Conservation (phyloP, 805 yeast species). For the Blastobotrys attinorum region DNA sequence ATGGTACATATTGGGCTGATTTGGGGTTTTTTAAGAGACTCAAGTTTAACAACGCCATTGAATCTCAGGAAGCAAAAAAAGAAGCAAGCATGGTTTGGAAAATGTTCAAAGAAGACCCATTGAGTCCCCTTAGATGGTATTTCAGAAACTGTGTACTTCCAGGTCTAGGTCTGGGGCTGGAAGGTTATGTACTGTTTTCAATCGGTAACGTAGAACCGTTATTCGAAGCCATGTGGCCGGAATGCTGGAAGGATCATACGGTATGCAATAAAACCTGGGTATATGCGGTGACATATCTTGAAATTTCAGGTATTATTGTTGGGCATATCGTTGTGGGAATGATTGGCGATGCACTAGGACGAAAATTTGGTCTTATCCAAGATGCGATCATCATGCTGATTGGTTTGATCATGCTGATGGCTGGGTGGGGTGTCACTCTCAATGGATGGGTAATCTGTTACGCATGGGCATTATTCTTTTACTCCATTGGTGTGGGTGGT, state of each 20-base stretch:
- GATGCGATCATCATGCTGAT: conserved; percentile 51
- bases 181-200: conserved; percentile 33
- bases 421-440: conserved; percentile 48
- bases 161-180: conserved; percentile 32
- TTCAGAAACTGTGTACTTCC: conserved; percentile 30
- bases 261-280: conserved; percentile 30
- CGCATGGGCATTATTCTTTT: conserved; percentile 41
- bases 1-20: conserved; percentile 34
- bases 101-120: conserved; percentile 28
- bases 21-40: conserved; percentile 24
- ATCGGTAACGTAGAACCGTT: conserved; percentile 29
- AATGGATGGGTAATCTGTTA: conserved; percentile 49
- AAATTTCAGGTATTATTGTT: conserved; percentile 43
- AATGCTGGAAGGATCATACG: conserved; percentile 27
- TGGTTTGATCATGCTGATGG: conserved; percentile 52
- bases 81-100: conserved; percentile 21
- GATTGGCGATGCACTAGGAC: conserved; percentile 49
- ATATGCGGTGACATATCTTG: conserved; percentile 29
- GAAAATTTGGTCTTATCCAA: conserved; percentile 52
- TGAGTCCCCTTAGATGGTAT: conserved; percentile 30
- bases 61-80: conserved; percentile 22
- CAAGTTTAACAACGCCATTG: conserved; percentile 19
- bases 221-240: conserved; percentile 30
- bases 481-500: conserved; percentile 51
- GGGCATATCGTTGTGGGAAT: conserved; percentile 56